phyloP scores from a whole-genome alignment of 208 protist species.

The Acanthamoeba triangularis region DNA sequence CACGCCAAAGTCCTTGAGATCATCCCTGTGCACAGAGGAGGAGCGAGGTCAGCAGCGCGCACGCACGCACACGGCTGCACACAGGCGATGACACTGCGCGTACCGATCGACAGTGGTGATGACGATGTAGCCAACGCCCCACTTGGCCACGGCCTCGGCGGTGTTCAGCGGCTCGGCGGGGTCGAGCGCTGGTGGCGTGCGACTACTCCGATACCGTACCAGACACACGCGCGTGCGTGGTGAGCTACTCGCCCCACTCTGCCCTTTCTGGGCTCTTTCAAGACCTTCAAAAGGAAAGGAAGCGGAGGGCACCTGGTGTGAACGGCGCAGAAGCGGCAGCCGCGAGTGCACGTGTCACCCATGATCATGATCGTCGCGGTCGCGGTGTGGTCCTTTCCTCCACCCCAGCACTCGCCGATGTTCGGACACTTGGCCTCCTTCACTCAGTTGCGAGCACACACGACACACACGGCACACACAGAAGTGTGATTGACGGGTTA shows the following conservation, averaged over 20 bases:
- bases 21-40: constrained; percentile 86
- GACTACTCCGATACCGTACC: background rate
- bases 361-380: constrained; percentile 99
- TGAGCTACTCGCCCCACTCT: background rate
- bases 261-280: no score
- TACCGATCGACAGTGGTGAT: constrained; percentile 99
- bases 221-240: background rate
- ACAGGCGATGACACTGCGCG: background rate
- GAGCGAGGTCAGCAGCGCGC: no score
- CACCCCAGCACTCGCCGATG: constrained; percentile 99
- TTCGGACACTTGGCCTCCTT: constrained; percentile 98
- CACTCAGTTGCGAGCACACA: background rate
- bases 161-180: constrained; percentile 96
- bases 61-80: background rate
- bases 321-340: constrained; percentile 99
- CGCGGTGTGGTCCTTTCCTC: constrained; percentile 85
- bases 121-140: constrained; percentile 99
- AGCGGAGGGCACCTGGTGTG: constrained; percentile 92
- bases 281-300: background rate
- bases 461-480: background rate
- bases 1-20: constrained; percentile 96
- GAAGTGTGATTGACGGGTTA: background rate
- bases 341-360: constrained; percentile 98
- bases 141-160: constrained; percentile 95
- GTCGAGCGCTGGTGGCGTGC: constrained; percentile 96